These are phyloP conservation scores for Tricholoma bakamatsutake DNA, from an alignment of 768 basidiomycete genomes.

Conservation along the genomic window DNA sequence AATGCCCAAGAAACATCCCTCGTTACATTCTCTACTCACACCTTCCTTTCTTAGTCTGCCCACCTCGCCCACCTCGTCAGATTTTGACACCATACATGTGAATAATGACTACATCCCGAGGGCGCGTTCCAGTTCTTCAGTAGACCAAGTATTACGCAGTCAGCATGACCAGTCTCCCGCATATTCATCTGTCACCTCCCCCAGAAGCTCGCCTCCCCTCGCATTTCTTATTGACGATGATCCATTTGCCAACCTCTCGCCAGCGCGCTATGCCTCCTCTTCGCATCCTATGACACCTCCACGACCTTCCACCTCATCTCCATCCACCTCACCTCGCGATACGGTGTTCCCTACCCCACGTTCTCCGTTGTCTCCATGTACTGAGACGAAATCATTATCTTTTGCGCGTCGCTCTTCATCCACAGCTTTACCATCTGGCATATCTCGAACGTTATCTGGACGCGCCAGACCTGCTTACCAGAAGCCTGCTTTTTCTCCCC, in stretches of 20 bases:
- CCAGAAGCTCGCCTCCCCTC: constrained; percentile 29
- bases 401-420: constrained; percentile 12
- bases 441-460: constrained; percentile 15
- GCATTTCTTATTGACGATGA: constrained; percentile 62
- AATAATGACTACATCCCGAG: constrained; percentile 11
- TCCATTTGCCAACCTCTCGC: constrained; percentile 61
- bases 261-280: constrained; percentile 14
- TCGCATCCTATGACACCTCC: constrained; percentile 5
- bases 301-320: constrained; percentile 6
- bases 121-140: constrained; percentile 21
- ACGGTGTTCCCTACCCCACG: constrained; percentile 19
- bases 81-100: constrained; percentile 14
- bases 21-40: constrained; percentile 46
- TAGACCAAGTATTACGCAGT: constrained; percentile 11
- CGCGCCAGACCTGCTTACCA: constrained; percentile 34
- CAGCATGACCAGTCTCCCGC: constrained; percentile 15
- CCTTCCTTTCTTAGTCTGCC: constrained; percentile 38
- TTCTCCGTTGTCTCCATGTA: constrained; percentile 21
- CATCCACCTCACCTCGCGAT: constrained; percentile 13
- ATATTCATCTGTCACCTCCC: constrained; percentile 13
- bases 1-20: constrained; percentile 47
- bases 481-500: constrained; percentile 41
- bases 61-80: constrained; percentile 20
- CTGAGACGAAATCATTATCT: constrained; percentile 11
- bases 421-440: constrained; percentile 3